Percentiles rank a stretch among this genome's conserved stretches.
phyloP scores from a whole-genome alignment of 2,329 filamentous ascomycete genomes.

The Cyphellophora europaea region DNA sequence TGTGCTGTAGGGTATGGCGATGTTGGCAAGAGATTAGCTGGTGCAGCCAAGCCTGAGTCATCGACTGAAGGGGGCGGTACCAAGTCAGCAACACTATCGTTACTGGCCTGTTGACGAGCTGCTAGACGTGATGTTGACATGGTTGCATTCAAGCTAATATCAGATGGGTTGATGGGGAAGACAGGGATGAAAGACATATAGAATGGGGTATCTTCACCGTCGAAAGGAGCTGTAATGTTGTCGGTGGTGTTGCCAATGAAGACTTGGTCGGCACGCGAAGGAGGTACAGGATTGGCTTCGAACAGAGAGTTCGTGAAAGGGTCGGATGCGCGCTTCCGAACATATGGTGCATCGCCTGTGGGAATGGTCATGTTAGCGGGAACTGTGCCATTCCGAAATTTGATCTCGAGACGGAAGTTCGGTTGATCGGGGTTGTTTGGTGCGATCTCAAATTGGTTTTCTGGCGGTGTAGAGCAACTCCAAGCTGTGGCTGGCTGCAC shows the following conservation, averaged over 20 bases:
- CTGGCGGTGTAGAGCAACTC: constrained; percentile 79
- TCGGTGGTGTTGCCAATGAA: constrained; percentile 87
- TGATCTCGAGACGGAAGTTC: constrained; percentile 70
- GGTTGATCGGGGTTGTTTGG: constrained; percentile 62
- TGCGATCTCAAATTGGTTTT: constrained; percentile 55
- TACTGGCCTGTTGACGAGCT: constrained; percentile 16
- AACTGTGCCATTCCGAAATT: constrained; percentile 46
- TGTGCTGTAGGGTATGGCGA: constrained; percentile 47
- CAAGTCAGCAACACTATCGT: constrained; percentile 7
- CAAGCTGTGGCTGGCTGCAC: constrained; percentile 65
- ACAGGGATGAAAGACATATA: constrained; percentile 62
- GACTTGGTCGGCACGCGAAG: constrained; percentile 55
- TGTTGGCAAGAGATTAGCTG: constrained; percentile 62
- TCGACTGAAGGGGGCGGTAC: constrained; percentile 15
- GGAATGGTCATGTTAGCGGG: constrained; percentile 52
- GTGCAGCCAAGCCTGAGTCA: constrained; percentile 57
- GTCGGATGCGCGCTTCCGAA: constrained; percentile 23
- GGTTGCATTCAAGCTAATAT: constrained; percentile 6
- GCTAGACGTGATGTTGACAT: constrained; percentile 13
- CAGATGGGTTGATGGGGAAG: constrained; percentile 28
- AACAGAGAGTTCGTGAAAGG: constrained; percentile 28
- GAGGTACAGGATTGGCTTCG: constrained; percentile 36
- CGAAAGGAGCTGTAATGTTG: constrained; percentile 57
- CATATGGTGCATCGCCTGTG: constrained; percentile 28
- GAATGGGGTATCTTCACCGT: constrained; percentile 80